phyloP scores from a whole-genome alignment of 2,329 filamentous ascomycete species.

The Colletotrichum falcatum region DNA sequence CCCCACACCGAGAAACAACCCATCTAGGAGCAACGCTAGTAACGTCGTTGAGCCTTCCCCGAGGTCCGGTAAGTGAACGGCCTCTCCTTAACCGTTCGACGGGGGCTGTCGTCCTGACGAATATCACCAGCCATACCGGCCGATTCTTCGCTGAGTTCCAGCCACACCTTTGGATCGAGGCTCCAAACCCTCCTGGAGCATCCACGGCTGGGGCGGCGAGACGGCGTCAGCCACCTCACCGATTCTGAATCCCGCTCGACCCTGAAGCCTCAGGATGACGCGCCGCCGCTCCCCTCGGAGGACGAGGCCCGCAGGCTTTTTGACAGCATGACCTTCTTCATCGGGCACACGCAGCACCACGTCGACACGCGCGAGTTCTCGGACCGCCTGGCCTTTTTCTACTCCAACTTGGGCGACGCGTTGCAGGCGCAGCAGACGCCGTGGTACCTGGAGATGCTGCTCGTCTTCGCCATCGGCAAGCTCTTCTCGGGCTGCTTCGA shows the following conservation, averaged over 20 bases:
- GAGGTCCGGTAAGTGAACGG: conserved; percentile 5
- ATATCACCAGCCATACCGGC: conserved; percentile 38
- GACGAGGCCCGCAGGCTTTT: conserved; percentile 41
- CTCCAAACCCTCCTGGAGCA: conserved; percentile 42
- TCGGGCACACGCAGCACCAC: conserved; percentile 45
- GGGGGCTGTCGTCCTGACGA: not conserved
- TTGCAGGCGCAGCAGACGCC: conserved; percentile 10
- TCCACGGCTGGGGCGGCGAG: conserved; percentile 31
- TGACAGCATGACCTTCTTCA: conserved; percentile 43
- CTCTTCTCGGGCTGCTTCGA: conserved; percentile 31
- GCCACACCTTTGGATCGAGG: conserved; percentile 42
- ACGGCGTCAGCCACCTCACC: conserved; percentile 1
- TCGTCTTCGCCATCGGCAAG: conserved; percentile 38
- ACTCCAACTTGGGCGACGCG: conserved; percentile 6
- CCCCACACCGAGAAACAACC: not conserved
- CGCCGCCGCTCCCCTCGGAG: conserved; percentile 35
- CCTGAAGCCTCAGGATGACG: conserved; percentile 8
- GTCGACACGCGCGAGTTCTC: conserved; percentile 44
- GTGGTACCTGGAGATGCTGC: conserved; percentile 36
- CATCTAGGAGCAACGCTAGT: not conserved
- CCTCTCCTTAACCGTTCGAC: not conserved
- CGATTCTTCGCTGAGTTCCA: conserved; percentile 40
- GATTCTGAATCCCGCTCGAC: not conserved
- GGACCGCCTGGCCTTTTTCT: conserved; percentile 35
- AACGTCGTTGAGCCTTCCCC: conserved; percentile 11